These are phyloP conservation scores for Serendipita sp. DNA, from an alignment of 768 basidiomycete species.

Conservation along the genomic window DNA sequence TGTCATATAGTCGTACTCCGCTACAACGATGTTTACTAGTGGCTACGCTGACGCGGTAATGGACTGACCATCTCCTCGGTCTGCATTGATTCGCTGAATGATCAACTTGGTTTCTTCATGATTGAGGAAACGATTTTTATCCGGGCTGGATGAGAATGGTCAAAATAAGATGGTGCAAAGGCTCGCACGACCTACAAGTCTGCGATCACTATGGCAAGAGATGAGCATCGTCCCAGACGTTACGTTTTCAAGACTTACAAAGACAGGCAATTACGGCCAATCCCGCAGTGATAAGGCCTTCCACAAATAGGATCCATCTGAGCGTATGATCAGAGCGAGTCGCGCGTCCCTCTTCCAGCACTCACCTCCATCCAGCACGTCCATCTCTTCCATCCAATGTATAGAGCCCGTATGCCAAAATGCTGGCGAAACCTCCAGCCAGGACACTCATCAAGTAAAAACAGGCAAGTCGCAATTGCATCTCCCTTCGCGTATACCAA, in stretches of 20 bases:
- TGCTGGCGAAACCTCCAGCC: neutral
- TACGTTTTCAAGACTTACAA: neutral
- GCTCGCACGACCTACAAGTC: neutral
- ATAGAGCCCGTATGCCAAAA: neutral
- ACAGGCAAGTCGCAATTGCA: neutral
- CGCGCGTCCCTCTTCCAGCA: neutral
- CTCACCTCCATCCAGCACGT: neutral
- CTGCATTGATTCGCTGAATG: neutral
- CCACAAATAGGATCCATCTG: neutral
- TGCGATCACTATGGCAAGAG: neutral
- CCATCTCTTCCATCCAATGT: neutral
- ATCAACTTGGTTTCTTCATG: neutral
- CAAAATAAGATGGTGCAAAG: neutral
- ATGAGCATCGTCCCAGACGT: neutral
- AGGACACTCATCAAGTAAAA: neutral
- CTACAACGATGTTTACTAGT: neutral
- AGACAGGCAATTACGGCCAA: neutral
- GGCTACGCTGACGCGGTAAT: too few species aligned
- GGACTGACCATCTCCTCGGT: neutral
- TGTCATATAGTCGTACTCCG: neutral
- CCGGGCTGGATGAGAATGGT: neutral
- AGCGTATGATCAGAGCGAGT: neutral
- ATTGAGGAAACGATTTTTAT: neutral
- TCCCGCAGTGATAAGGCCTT: neutral
- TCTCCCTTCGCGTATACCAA: neutral